A percentile compares a stretch with the other conserved stretches of the same genome.
phyloP scores from a whole-genome alignment of 2,329 filamentous ascomycete species.

The Pseudodiploospora longispora region DNA sequence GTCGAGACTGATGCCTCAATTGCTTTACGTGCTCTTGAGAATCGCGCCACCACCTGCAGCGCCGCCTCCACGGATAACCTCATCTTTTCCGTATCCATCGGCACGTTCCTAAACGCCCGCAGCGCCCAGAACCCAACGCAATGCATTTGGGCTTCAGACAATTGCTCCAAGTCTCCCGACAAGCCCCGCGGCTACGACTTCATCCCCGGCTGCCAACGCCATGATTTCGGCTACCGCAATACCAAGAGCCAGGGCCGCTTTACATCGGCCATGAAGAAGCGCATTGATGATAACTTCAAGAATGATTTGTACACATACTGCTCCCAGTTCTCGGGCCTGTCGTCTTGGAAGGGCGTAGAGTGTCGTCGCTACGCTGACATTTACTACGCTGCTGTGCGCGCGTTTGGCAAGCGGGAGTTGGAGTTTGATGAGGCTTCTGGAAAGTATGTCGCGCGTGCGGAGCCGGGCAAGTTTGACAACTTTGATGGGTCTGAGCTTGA shows the following conservation, averaged over 20 bases:
- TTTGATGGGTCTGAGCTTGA: constrained; percentile 2
- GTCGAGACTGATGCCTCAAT: not conserved
- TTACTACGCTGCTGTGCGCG: constrained; percentile 14
- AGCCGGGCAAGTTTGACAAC: not conserved
- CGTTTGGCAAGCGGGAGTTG: constrained; percentile 10
- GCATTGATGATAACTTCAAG: constrained; percentile 34
- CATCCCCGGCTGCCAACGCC: constrained; percentile 14
- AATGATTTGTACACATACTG: constrained; percentile 20
- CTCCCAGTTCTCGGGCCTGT: constrained; percentile 3
- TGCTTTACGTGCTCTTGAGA: not conserved
- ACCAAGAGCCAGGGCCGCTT: constrained; percentile 33
- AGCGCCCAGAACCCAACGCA: constrained; percentile 18
- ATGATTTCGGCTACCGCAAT: constrained; percentile 20
- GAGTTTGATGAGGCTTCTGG: not conserved
- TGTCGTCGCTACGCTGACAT: constrained; percentile 13
- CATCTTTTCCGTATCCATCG: constrained; percentile 6
- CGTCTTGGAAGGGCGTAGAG: constrained; percentile 8
- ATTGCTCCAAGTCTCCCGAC: constrained; percentile 17
- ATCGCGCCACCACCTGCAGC: constrained; percentile 1
- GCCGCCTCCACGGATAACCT: constrained; percentile 10
- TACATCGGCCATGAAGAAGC: constrained; percentile 21
- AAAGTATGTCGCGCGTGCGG: not conserved
- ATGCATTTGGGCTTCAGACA: constrained; percentile 16
- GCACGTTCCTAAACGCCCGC: constrained; percentile 10
- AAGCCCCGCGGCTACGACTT: constrained; percentile 20